Evolutionary conservation across 495 filamentous ascomycete species (phyloP).

Genomic region (Aspergillus heteromorphus): DNA sequence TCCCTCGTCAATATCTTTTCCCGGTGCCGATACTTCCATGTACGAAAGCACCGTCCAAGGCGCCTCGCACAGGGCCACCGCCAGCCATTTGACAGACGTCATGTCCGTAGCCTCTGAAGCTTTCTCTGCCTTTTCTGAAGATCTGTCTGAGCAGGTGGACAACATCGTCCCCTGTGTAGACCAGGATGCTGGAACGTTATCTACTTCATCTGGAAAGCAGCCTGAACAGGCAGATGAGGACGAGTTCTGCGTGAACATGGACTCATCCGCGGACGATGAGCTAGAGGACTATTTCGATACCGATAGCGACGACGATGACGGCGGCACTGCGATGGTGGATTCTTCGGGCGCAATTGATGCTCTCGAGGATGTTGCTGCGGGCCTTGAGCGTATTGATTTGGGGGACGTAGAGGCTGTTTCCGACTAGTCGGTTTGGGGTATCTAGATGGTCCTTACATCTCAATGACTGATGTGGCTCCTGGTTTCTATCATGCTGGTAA

Average conservation of each 20-base stretch:
- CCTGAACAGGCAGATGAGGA: neutral
- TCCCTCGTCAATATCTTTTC: constrained; percentile 19
- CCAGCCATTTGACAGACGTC: constrained; percentile 23
- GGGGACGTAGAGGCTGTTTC: neutral
- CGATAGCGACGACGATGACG: constrained; percentile 5
- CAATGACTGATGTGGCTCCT: neutral
- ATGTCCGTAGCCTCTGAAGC: constrained; percentile 20
- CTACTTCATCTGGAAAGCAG: too few relatives aligned
- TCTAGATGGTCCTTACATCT: neutral
- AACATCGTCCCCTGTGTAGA: too few relatives aligned
- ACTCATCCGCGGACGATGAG: constrained; percentile 5
- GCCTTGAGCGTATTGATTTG: neutral
- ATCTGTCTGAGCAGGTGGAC: too few relatives aligned
- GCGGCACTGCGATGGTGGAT: constrained; percentile 8
- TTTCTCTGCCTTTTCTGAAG: constrained; percentile 1
- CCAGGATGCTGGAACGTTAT: too few relatives aligned
- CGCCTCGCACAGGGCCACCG: constrained; percentile 31
- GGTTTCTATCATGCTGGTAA: neutral
- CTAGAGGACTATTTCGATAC: constrained; percentile 5
- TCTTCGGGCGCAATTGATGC: neutral
- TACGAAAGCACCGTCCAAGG: constrained; percentile 26
- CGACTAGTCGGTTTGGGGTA: too few relatives aligned
- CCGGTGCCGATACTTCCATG: constrained; percentile 23
- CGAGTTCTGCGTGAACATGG: constrained; percentile 6
- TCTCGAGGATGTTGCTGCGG: constrained; percentile 6